These are phyloP conservation scores for Microcera coccophila DNA, from an alignment of 2,329 filamentous ascomycete species.

Conservation along the genomic window DNA sequence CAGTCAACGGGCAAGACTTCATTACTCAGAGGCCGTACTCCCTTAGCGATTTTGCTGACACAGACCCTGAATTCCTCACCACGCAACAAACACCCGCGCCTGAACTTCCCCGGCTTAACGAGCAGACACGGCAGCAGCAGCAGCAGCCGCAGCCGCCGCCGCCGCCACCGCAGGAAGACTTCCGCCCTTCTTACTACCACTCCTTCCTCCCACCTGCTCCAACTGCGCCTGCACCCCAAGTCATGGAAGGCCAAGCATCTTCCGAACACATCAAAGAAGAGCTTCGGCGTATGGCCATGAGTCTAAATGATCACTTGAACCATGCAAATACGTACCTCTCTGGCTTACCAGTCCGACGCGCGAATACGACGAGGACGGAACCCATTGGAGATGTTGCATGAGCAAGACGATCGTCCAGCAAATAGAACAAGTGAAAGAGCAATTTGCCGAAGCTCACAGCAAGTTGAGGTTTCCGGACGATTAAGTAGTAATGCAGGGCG, in stretches of 20 bases:
- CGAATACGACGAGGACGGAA: conserved; percentile 30
- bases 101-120: conserved; percentile 18
- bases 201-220: conserved; percentile 34
- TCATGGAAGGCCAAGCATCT: conserved; percentile 53
- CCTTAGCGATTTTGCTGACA: conserved; percentile 39
- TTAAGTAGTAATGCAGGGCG: no score
- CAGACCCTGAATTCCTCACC: conserved; percentile 36
- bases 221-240: conserved; percentile 46
- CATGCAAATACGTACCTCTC: conserved; percentile 44
- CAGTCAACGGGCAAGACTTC: conserved; percentile 10
- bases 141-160: background rate
- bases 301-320: conserved; percentile 46
- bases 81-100: conserved; percentile 30
- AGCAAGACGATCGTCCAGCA: no score
- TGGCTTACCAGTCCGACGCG: conserved; percentile 36
- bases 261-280: conserved; percentile 49
- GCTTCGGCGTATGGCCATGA: conserved; percentile 49
- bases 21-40: conserved; percentile 34
- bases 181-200: conserved; percentile 10
- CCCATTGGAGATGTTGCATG: conserved; percentile 15
- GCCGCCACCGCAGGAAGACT: conserved; percentile 14
- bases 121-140: conserved; percentile 11
- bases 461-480: no score
- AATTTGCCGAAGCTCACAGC: no score
- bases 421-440: no score